Evolutionary conservation across 1,284 basidiomycete genomes (phyloP), one percentile per base, ranked within the genome.

Genomic region (Irpex sp.): DNA sequence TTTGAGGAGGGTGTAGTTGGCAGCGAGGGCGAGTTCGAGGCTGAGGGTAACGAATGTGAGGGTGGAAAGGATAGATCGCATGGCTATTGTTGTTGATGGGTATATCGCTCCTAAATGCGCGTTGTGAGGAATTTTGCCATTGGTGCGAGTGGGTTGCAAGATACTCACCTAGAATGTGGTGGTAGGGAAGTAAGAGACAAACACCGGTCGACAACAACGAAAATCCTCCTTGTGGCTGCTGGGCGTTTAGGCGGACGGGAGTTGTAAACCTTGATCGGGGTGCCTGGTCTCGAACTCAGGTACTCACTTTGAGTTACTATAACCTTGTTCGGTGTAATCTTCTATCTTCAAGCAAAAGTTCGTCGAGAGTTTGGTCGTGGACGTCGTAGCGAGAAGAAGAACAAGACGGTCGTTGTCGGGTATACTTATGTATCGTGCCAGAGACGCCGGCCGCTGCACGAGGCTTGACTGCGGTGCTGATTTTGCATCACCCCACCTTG

Each of bases 1-100:
- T 54, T 75, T 72, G 13, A 80, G 65, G 1, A 81, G 77, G 11
- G 69, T 69, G 63, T 80, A 82, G 54, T 63, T 63, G 33, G 61
- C 63, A 11, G 61, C 63, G 1, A 57, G 11, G 5, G 62, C 64
- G 13, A 60, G 55, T n/a, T 43, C 26, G 4, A 26, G 47, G 47
- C 50, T 47, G 8, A 63, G 17, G 2, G 58, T 37, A 61, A 67
- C 31, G 57, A 67, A 57, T 17, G 61, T 58, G 33, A 49, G 35
- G 21, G 37, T 35, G 5, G 63, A 63, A 59, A 62, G 49, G 58
- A 57, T 26, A 36, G 50, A 17, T 49, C 58, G 54, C 63, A 66
- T 64, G n/a, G 11, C n/a, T 26, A 26, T 26, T 26, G 9, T 7
- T 26, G 53, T 35, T 8, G 53, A 33, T 33, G 53, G 53, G 53